phyloP scores from a whole-genome alignment of 202 grass and related monocot species.

The Carex arenaria region DNA sequence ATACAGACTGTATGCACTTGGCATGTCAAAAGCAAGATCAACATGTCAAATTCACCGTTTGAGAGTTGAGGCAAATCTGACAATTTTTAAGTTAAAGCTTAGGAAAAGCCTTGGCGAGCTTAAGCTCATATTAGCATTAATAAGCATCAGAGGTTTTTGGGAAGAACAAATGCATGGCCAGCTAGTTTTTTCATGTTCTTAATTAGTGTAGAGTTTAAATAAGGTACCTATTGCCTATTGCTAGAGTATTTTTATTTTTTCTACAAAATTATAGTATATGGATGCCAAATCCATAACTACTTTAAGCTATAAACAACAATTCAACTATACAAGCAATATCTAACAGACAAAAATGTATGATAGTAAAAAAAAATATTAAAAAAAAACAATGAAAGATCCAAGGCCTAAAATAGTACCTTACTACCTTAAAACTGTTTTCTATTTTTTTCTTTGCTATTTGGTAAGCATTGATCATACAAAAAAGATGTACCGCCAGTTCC shows the following conservation, averaged over 20 bases:
- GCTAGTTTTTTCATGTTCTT: not conserved
- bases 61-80: not conserved
- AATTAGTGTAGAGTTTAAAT: not conserved
- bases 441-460: not conserved
- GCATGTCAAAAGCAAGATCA: not conserved
- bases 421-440: not conserved
- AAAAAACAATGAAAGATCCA: not conserved
- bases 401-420: not conserved
- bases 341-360: not conserved
- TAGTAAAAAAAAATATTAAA: not conserved
- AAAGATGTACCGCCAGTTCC: not conserved
- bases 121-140: not conserved
- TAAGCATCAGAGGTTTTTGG: not conserved
- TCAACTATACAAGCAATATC: not conserved
- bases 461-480: not conserved
- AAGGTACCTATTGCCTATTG: not conserved
- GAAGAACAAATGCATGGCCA: not conserved
- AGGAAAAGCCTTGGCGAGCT: not conserved
- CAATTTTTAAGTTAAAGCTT: not conserved
- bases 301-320: too few relatives aligned
- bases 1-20: not conserved
- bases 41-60: not conserved
- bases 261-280: not conserved
- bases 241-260: not conserved
- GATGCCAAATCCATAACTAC: not conserved